Percentiles rank a stretch among this genome's conserved stretches.
phyloP scores from a whole-genome alignment of 2,329 filamentous ascomycete genomes.

The Beauveria sp. region DNA sequence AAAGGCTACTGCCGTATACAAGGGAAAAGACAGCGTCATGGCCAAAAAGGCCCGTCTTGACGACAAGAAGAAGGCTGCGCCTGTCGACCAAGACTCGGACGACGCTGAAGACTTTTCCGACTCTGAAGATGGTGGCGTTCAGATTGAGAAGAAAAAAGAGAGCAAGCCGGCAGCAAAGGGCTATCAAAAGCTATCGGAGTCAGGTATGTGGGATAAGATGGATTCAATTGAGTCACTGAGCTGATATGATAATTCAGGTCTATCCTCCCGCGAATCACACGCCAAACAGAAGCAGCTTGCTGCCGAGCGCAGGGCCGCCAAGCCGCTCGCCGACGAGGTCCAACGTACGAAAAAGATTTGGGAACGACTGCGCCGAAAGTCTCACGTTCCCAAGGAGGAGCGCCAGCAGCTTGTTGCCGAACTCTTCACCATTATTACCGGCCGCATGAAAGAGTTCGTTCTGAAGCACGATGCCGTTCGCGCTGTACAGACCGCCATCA shows the following conservation, averaged over 20 bases:
- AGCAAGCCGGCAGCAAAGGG: constrained; percentile 28
- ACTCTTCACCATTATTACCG: constrained; percentile 85
- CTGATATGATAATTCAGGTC: constrained; percentile 30
- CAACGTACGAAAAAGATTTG: constrained; percentile 91
- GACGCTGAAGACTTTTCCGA: constrained; percentile 39
- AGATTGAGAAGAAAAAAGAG: constrained; percentile 33
- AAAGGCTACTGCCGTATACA: constrained; percentile 41
- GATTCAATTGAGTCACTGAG: constrained; percentile 2
- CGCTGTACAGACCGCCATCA: constrained; percentile 92
- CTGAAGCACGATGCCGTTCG: constrained; percentile 98
- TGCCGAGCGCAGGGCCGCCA: constrained; percentile 82
- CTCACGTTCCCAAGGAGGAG: constrained; percentile 84
- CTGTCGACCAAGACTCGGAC: constrained; percentile 24
- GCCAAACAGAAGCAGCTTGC: constrained; percentile 85
- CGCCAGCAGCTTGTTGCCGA: constrained; percentile 80
- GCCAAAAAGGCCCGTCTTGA: constrained; percentile 46
- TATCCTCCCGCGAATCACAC: constrained; percentile 78
- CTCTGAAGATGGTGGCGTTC: constrained; percentile 45
- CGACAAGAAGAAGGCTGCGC: constrained; percentile 21
- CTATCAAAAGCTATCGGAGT: constrained; percentile 33
- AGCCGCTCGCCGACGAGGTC: constrained; percentile 86
- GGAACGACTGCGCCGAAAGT: constrained; percentile 89
- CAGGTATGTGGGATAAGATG: constrained; percentile 25
- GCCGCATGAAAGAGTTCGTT: constrained; percentile 87
- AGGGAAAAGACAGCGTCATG: constrained; percentile 34